phyloP scores from a whole-genome alignment of 1,284 basidiomycete species.

The Ganoderma sinense region DNA sequence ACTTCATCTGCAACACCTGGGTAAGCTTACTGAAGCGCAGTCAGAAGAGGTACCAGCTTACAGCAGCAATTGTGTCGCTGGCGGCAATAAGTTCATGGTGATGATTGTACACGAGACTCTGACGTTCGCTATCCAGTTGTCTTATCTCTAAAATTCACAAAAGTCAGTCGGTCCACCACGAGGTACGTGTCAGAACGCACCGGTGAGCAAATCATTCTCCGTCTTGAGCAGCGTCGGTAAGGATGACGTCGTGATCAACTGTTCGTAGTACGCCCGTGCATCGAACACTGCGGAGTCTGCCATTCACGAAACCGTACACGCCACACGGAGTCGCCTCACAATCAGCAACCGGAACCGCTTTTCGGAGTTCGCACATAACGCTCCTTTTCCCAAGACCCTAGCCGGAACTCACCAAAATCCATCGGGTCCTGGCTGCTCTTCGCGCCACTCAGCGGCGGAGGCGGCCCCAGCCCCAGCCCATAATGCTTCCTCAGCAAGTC shows the following conservation, averaged over 20 bases:
- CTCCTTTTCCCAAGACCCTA: neutral
- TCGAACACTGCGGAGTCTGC: constrained; percentile 84
- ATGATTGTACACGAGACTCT: constrained; percentile 93
- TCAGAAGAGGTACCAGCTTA: constrained; percentile 45
- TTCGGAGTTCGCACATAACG: neutral
- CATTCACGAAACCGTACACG: neutral
- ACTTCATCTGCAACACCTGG: constrained; percentile 71
- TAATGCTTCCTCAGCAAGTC: constrained; percentile 86
- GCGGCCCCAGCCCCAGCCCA: constrained; percentile 77
- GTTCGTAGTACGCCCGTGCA: constrained; percentile 83
- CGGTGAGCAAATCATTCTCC: constrained; percentile 80
- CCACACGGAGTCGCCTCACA: neutral
- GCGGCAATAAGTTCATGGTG: constrained; percentile 94
- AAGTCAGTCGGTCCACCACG: constrained; percentile 2
- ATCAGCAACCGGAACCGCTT: neutral
- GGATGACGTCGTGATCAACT: constrained; percentile 82
- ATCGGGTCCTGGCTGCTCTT: constrained; percentile 71
- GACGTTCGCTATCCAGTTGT: constrained; percentile 87
- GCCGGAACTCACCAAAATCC: constrained; percentile 66
- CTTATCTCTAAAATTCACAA: constrained; percentile 70
- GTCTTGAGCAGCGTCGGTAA: constrained; percentile 74
- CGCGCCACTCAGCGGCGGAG: constrained; percentile 58
- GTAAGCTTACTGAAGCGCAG: constrained; percentile 1
- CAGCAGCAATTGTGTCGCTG: constrained; percentile 88
- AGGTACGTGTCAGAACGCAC: constrained; percentile 43